Percentiles rank a stretch among this genome's conserved stretches.
Conservation (phyloP, 2,329 filamentous ascomycete species). For the Hymenoscyphus albidus region DNA sequence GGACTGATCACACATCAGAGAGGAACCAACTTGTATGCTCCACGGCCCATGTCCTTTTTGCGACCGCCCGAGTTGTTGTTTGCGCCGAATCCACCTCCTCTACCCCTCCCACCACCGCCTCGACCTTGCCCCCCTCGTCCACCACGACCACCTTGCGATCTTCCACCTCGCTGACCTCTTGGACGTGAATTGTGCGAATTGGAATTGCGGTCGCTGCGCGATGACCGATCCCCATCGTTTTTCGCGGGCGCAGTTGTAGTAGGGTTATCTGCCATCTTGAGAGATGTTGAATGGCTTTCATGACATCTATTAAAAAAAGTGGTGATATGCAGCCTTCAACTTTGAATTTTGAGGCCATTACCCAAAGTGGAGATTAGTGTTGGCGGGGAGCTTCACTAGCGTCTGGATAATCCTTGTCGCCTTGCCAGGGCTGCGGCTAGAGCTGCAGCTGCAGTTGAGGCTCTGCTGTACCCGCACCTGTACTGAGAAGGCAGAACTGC, state of each 20-base stretch:
- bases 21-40: constrained; percentile 57
- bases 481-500: too few relatives aligned
- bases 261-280: constrained; percentile 29
- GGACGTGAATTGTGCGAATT: constrained; percentile 13
- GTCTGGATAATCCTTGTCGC: not conserved
- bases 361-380: constrained; percentile 7
- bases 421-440: not conserved
- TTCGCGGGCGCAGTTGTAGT: constrained; percentile 15
- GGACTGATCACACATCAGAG: constrained; percentile 15
- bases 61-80: constrained; percentile 38
- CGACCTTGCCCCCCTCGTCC: constrained; percentile 20
- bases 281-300: constrained; percentile 23
- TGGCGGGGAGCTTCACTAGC: not conserved
- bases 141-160: constrained; percentile 14
- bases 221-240: not conserved
- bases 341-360: not conserved
- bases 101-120: constrained; percentile 14
- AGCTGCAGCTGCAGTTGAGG: not conserved
- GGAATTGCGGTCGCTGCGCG: constrained; percentile 17
- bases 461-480: not conserved
- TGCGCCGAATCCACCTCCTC: constrained; percentile 42
- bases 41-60: constrained; percentile 66
- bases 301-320: constrained; percentile 17
- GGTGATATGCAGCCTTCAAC: not conserved
- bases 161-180: constrained; percentile 9